These are phyloP conservation scores for Wickerhamomyces subpelliculosus DNA, from an alignment of 805 yeast species.

Conservation along the genomic window DNA sequence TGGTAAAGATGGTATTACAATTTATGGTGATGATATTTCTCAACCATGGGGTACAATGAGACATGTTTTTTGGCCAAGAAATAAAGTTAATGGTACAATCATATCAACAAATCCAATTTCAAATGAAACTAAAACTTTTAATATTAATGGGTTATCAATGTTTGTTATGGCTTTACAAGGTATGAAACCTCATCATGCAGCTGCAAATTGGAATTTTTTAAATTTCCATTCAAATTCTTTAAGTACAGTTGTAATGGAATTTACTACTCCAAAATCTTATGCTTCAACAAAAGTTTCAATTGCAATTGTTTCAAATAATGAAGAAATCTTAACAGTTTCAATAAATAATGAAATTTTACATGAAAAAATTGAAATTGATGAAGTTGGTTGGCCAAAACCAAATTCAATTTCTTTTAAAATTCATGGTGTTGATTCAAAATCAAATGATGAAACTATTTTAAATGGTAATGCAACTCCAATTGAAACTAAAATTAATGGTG, in stretches of 20 bases:
- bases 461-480: conserved; percentile 29
- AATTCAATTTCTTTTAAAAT: conserved; percentile 52
- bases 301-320: conserved; percentile 64
- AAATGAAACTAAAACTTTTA: conserved; percentile 20
- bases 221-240: conserved; percentile 74
- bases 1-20: conserved; percentile 81
- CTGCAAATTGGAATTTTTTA: conserved; percentile 91
- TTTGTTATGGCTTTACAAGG: conserved; percentile 97
- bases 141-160: conserved; percentile 46
- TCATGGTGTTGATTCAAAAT: conserved; percentile 39
- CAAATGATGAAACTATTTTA: conserved; percentile 36
- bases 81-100: conserved; percentile 60
- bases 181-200: conserved; percentile 99
- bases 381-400: conserved; percentile 90
- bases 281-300: conserved; percentile 74
- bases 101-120: conserved; percentile 28
- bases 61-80: conserved; percentile 95
- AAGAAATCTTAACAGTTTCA: conserved; percentile 58
- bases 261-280: conserved; percentile 88
- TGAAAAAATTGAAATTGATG: conserved; percentile 47
- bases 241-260: conserved; percentile 87
- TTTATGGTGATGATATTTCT: conserved; percentile 74
- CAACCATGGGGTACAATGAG: conserved; percentile 98
- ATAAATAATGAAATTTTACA: conserved; percentile 61
- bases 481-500: conserved; percentile 51